Base-by-base conservation (phyloP, 306 rosid species). In the Castanea sativa region DNA sequence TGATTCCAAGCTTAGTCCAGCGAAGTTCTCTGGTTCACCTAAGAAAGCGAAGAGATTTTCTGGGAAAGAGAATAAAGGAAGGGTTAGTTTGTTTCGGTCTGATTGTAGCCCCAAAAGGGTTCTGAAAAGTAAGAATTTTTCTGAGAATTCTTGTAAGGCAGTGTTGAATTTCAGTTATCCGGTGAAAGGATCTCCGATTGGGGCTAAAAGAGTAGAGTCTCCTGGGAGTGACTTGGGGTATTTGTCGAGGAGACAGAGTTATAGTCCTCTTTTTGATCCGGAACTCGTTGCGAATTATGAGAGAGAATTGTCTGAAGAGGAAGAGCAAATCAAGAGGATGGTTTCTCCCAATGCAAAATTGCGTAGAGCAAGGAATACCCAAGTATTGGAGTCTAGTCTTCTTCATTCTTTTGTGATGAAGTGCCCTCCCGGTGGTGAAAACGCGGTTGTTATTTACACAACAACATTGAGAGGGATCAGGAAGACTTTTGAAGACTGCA, bases 401-500 rank as follows among this genome's bases (percentile, higher is more conserved):
- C 83, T 94, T 35, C 73, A 68, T 6, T 11, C n/a, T 43, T 92
- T 83, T 27, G 89, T 88, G 84, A 80, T 79, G 20, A 93, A 83
- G 32, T 87, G 96, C 41, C 98, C 97, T 0, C 92, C 91, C 0
- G 94, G 91, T 16, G 98, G 98, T 2, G 98, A 89, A 80, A 85
- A 89, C 11, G 74, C 85, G 6, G 86, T 91, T 4, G 91, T 96
- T 1, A 73, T 96, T 13, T 96, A 91, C 92, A 90, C 98, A 0
- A 93, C 99, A 4, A 96, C 99, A 0, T 60, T 96, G 15, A 76
- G 99, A 38, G 99, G 98, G n/a, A 96, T 96, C 43, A 87, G 99
- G 76, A 93, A 91, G 76, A 93, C 99, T 0, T 96, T 87, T 16
- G 99, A 96, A 80, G 97, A 93, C 33, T 93, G 98, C 86, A 96